Evolutionary conservation across 495 filamentous ascomycete genomes (phyloP), one percentile per base, ranked within the genome.

Genomic region (Melanomma pulvis-pyrius): DNA sequence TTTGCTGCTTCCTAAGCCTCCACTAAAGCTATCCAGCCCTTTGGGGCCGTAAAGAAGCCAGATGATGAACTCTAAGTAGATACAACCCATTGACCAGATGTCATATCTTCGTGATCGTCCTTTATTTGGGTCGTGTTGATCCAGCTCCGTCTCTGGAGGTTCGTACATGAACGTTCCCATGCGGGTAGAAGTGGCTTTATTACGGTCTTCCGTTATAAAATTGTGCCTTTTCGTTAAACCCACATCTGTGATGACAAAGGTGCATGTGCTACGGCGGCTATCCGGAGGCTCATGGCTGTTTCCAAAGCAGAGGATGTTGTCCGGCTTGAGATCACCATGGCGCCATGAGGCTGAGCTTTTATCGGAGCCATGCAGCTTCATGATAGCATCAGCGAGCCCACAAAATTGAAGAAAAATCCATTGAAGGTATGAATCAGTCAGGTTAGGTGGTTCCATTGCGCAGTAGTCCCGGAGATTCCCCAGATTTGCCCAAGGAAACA

Each of bases 71-170:
- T 79, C 77, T 8, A 78, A 52, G 19, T 62, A 71, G 22, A 79
- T 65, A 52, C 78, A 79, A 2, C 78, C 78, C 50, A 79, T 72
- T 1, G 75, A 75, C 77, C 77, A 79, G 11, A 78, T 75, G 39
- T 79, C 77, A 44, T 75, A 77, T 17, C 39, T 59, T 2, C 74
- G 72, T 4, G 73, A 74, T 48, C 62, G n/a, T n/a, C n/a, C n/a
- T n/a, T n/a, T n/a, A n/a, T n/a, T 73, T 1, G 25, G 0, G 28
- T 58, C 1, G 49, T 55, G 53, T 55, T 13, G 21, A 61, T 26
- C 47, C 24, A 59, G 36, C 25, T 49, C 48, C 50, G 61, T 51
- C 71, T 77, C 75, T 11, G 75, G 75, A 13, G 74, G 60, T 44
- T 74, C 68, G 50, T 77, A 77, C 15, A 54, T 51, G 22, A 30